phyloP scores from a whole-genome alignment of 2,329 filamentous ascomycete species.

The Fusarium veterinarium region DNA sequence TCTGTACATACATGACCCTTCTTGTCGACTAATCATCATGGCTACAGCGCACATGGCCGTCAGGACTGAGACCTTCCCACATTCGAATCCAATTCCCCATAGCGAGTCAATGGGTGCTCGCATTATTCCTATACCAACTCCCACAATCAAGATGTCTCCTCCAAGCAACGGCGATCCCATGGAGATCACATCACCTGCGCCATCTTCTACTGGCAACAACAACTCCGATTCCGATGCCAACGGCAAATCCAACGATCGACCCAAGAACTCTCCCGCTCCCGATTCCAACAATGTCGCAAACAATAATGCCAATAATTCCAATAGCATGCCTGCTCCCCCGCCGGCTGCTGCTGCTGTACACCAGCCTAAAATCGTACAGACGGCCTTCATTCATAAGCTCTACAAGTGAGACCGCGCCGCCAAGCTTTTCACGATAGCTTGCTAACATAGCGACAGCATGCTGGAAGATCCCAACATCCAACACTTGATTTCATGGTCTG shows the following conservation, averaged over 20 bases:
- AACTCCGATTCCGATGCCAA: slow-evolving; percentile 57
- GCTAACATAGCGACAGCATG: slow-evolving; percentile 75
- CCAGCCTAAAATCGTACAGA: slow-evolving; percentile 97
- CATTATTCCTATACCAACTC: slow-evolving; percentile 68
- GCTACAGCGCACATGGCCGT: slow-evolving; percentile 63
- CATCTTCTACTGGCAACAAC: slow-evolving; percentile 57
- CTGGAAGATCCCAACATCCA: slow-evolving; percentile 93
- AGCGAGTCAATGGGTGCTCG: slow-evolving; percentile 61
- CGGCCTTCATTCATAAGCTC: slow-evolving; percentile 98
- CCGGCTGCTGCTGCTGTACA: slow-evolving; percentile 79
- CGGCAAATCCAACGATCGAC: slow-evolving; percentile 51
- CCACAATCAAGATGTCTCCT: slow-evolving; percentile 69
- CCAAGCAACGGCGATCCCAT: slow-evolving; percentile 69
- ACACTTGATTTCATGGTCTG: slow-evolving; percentile 96
- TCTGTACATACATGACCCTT: slow-evolving; percentile 24
- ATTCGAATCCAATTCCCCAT: slow-evolving; percentile 55
- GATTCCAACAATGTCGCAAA: slow-evolving; percentile 52
- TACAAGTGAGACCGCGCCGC: slow-evolving; percentile 78
- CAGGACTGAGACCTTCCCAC: slow-evolving; percentile 62
- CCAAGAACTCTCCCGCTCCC: slow-evolving; percentile 52
- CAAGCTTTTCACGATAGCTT: background rate
- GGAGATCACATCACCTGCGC: slow-evolving; percentile 68
- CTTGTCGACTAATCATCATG: slow-evolving; percentile 45
- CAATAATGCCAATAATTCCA: slow-evolving; percentile 35
- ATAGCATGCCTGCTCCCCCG: slow-evolving; percentile 62